phyloP scores from a whole-genome alignment of 2,329 filamentous ascomycete genomes.

The Ascocoryne sarcoides region DNA sequence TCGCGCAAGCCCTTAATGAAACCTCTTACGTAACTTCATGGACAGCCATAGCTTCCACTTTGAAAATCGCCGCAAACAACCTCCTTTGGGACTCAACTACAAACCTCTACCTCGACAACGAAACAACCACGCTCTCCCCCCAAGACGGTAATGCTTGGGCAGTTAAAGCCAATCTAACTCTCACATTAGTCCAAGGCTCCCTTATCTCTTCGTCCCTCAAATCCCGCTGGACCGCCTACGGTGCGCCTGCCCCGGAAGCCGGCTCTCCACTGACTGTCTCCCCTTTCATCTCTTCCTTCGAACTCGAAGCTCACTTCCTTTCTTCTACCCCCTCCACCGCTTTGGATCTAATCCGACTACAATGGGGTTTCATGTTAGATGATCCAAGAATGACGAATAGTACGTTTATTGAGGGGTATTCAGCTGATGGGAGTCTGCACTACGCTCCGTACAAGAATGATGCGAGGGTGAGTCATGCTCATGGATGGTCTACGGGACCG shows the following conservation, averaged over 20 bases:
- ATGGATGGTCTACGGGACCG: conserved; percentile 30
- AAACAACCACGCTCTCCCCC: conserved; percentile 45
- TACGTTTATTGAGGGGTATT: conserved; percentile 32
- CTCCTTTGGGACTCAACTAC: conserved; percentile 28
- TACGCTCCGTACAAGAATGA: conserved; percentile 30
- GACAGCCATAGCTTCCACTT: conserved; percentile 2
- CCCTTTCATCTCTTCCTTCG: conserved; percentile 38
- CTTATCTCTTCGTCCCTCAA: conserved; percentile 15
- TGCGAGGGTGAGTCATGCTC: conserved; percentile 27
- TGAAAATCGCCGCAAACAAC: conserved; percentile 10
- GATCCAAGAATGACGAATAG: conserved; percentile 30
- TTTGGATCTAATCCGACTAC: conserved; percentile 43
- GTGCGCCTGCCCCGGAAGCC: conserved; percentile 37
- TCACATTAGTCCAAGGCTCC: conserved; percentile 33
- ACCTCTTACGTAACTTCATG: conserved; percentile 1
- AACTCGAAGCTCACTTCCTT: conserved; percentile 37
- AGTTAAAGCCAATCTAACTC: conserved; percentile 25
- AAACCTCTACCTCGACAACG: conserved; percentile 42
- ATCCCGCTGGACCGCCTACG: conserved; percentile 31
- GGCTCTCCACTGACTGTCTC: conserved; percentile 37
- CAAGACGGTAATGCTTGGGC: conserved; percentile 52
- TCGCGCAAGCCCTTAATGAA: conserved; percentile 24
- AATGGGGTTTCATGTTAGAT: conserved; percentile 51
- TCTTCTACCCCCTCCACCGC: conserved; percentile 39
- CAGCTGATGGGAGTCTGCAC: conserved; percentile 28